Conservation (phyloP, 192 early-diverging fungal genomes). For the Coemansia sp. region DNA sequence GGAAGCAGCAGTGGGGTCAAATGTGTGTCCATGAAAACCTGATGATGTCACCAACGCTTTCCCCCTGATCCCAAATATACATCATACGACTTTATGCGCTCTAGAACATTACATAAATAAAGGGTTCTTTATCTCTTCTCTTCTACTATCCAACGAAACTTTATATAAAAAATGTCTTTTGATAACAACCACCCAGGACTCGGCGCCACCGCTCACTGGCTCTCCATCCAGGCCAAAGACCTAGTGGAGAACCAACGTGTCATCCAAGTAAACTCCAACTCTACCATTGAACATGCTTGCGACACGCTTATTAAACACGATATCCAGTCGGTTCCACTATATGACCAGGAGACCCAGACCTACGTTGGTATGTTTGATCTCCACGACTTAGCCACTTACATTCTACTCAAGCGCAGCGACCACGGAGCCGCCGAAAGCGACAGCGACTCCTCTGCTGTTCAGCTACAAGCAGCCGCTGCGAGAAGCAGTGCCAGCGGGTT, state of each 20-base stretch:
- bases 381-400: conserved; percentile 77
- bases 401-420: conserved; percentile 57
- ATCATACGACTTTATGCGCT: neutral
- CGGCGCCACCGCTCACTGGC: conserved; percentile 62
- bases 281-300: conserved; percentile 72
- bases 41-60: neutral
- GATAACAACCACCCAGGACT: conserved; percentile 28
- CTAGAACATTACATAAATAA: neutral
- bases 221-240: conserved; percentile 59
- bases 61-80: neutral
- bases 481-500: neutral
- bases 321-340: conserved; percentile 82
- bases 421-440: neutral
- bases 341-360: conserved; percentile 58
- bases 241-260: conserved; percentile 67
- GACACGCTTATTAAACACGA: conserved; percentile 70
- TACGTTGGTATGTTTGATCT: conserved; percentile 90
- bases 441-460: neutral
- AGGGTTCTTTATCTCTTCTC: neutral
- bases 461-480: conserved; percentile 12
- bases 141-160: neutral
- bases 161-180: conserved; percentile 3
- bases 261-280: conserved; percentile 63
- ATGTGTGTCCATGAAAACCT: conserved; percentile 31
- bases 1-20: conserved; percentile 29